phyloP scores from a whole-genome alignment of 768 basidiomycete genomes.

The Phallus indusiatus region DNA sequence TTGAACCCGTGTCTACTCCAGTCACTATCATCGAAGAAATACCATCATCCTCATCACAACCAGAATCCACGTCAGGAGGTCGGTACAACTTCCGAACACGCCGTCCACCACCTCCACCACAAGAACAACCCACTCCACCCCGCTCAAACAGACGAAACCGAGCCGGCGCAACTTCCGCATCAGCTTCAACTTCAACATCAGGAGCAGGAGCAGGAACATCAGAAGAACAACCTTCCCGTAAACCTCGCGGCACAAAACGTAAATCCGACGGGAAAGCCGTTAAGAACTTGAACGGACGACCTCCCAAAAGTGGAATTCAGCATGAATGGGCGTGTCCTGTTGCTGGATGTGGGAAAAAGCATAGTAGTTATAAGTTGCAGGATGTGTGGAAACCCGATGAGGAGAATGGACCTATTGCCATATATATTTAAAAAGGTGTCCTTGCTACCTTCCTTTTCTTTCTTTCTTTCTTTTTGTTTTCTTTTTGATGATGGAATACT shows the following conservation, averaged over 20 bases:
- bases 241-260: conserved; percentile 17
- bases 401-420: conserved; percentile 28
- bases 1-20: background rate
- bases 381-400: conserved; percentile 56
- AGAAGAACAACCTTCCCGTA: background rate
- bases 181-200: too few species aligned
- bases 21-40: conserved; percentile 4
- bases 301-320: conserved; percentile 31
- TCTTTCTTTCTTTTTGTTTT: too few species aligned
- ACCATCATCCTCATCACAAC: background rate
- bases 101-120: background rate
- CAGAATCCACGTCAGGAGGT: background rate
- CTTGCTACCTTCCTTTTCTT: too few species aligned
- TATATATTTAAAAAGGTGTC: conserved; percentile 29
- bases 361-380: conserved; percentile 47
- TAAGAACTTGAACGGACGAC: background rate
- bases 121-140: background rate
- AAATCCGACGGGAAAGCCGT: conserved; percentile 21
- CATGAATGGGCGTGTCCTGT: conserved; percentile 62
- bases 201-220: too few species aligned
- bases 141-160: conserved; percentile 2
- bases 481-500: too few species aligned
- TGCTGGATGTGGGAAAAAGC: conserved; percentile 39
- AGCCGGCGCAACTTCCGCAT: background rate
- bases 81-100: background rate